Evolutionary conservation across 495 filamentous ascomycete species (phyloP), one percentile per base, ranked within the genome.

Genomic region (Hypoxylon cercidicola): DNA sequence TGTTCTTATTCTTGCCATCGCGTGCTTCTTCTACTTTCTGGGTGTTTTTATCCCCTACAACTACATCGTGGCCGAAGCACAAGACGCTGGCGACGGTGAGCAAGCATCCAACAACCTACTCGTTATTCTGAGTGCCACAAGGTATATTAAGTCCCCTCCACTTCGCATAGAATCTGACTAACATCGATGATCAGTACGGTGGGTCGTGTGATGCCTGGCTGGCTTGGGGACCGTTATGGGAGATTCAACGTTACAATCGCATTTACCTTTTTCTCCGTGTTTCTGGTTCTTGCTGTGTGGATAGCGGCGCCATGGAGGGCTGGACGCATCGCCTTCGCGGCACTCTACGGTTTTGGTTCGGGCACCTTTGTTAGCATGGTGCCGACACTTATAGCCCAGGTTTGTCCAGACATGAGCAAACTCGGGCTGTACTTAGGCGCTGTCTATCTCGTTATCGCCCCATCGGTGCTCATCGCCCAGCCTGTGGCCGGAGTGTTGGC

Each of bases 221-320:
- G 78, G 62, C 46, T 88, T 9, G 88, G 84, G 16, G 88, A 90
- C 70, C 85, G 82, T 60, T 45, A 85, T 37, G 88, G 89, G 4
- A 81, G 85, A 18, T 90, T 82, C 73, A 91, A 91, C 74, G 73
- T 82, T 28, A 64, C 65, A 35, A 79, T 87, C 32, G 39, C 82
- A 37, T 84, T 83, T 60, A 77, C 78, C 3, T 76, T 74, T 54
- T 68, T 82, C 57, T 79, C 82, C 2, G 80, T 76, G 11, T 81
- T 89, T 44, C 71, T 88, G n/a, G 78, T 85, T 13, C 77, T 90
- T 1, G 85, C 81, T 7, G 74, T 90, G 2, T 89, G 87, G 85
- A 76, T 89, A 13, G 86, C 86, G 8, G 59, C 57, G 11, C 39
- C 82, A 0, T 78, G 75, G 13, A 70, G 75, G 21, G 83, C 84